These are phyloP conservation scores for Plasmodium cynomolgi DNA, from an alignment of 169 alveolate genomes.

Conservation along the genomic window DNA sequence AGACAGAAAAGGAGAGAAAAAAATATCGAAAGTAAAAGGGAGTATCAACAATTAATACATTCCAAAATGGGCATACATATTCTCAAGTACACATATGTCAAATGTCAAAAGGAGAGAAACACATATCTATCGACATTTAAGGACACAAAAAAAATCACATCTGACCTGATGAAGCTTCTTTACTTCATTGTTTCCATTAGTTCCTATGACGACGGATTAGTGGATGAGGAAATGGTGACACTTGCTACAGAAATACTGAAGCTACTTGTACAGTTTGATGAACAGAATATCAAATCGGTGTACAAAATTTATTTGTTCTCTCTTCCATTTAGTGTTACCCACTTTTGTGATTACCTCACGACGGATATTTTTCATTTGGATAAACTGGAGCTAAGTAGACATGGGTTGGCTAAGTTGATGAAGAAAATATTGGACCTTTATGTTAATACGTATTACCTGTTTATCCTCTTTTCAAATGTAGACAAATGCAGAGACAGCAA, in stretches of 20 bases:
- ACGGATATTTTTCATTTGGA: background rate
- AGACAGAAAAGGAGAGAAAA: background rate
- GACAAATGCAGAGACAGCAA: conserved; percentile 9
- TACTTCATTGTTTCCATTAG: conserved; percentile 22
- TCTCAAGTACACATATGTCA: background rate
- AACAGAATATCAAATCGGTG: background rate
- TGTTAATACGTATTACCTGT: conserved; percentile 40
- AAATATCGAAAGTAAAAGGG: conserved; percentile 1
- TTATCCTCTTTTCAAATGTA: conserved; percentile 39
- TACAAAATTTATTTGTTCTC: conserved; percentile 28
- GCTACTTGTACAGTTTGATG: background rate
- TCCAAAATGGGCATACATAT: conserved; percentile 19
- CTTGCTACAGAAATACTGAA: background rate
- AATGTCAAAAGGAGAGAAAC: background rate
- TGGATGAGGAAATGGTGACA: conserved; percentile 1
- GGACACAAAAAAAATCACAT: background rate
- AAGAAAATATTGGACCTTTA: conserved; percentile 30
- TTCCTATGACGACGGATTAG: background rate
- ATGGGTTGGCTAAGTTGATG: background rate
- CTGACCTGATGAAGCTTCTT: background rate
- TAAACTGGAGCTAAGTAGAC: background rate
- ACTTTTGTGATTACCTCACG: conserved; percentile 17
- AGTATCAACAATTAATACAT: background rate
- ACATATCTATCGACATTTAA: background rate
- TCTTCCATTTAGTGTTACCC: background rate